phyloP scores from a whole-genome alignment of 202 grass and related monocot species.

The Elaeis oleifera region DNA sequence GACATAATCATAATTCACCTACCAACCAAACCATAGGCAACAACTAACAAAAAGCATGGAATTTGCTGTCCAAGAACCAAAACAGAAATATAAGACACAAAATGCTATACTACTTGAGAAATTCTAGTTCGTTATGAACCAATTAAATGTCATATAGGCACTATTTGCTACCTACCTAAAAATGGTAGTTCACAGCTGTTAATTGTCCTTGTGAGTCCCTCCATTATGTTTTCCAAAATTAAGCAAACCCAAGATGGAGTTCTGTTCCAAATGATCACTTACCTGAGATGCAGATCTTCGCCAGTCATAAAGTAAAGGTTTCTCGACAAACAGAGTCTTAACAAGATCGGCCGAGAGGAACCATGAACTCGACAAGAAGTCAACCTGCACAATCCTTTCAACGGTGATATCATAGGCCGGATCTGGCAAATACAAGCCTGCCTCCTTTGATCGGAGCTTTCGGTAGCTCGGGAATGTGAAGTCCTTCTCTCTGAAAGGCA shows the following conservation, averaged over 20 bases:
- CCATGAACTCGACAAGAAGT: constrained; percentile 88
- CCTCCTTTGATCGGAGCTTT: constrained; percentile 78
- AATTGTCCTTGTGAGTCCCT: no score
- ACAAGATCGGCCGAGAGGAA: constrained; percentile 74
- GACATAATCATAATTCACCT: no score
- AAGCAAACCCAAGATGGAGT: background rate
- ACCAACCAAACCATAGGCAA: no score
- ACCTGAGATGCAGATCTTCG: constrained; percentile 91
- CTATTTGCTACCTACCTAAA: no score
- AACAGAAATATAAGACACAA: no score
- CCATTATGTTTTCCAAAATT: no score
- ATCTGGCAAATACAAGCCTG: constrained; percentile 79
- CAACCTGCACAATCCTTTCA: constrained; percentile 80
- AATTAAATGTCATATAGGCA: no score
- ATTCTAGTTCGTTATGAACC: no score
- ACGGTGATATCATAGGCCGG: constrained; percentile 83
- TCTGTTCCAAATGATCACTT: background rate
- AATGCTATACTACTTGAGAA: no score
- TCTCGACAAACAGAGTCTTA: constrained; percentile 83
- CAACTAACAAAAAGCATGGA: no score
- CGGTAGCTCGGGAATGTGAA: constrained; percentile 88
- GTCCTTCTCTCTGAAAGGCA: constrained; percentile 81
- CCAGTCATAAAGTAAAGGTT: constrained; percentile 80
- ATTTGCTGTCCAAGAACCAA: no score
- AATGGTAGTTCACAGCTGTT: no score